Evolutionary conservation across 441 rosid genomes (phyloP).

Genomic region (Pelargonium citronellum): DNA sequence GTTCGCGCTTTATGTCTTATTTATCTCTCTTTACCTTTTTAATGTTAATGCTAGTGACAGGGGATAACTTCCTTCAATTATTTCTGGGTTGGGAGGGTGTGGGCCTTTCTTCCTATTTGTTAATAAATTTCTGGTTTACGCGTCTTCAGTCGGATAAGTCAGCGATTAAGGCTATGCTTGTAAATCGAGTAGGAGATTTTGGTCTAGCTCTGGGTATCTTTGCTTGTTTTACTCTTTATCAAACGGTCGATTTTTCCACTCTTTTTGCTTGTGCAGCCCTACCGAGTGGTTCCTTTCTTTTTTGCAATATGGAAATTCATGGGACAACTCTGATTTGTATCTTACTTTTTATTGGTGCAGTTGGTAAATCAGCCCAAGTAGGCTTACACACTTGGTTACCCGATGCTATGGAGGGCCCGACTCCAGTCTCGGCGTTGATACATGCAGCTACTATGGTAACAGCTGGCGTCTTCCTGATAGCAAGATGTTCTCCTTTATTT

Average conservation of each 20-base stretch:
- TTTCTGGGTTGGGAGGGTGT: slow-evolving; percentile 4
- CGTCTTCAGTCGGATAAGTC: slow-evolving; percentile 2
- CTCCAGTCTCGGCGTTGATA: slow-evolving; percentile 13
- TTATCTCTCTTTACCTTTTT: not conserved
- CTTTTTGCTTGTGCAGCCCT: too few relatives aligned
- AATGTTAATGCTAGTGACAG: not conserved
- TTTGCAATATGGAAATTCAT: too few relatives aligned
- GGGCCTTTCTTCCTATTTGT: slow-evolving; percentile 2
- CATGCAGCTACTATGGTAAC: slow-evolving; percentile 16
- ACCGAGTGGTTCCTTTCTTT: too few relatives aligned
- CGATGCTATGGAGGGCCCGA: slow-evolving; percentile 11
- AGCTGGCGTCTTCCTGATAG: slow-evolving; percentile 7
- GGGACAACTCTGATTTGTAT: slow-evolving; percentile 4
- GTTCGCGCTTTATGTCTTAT: too few relatives aligned
- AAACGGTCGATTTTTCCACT: too few relatives aligned
- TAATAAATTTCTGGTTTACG: not conserved
- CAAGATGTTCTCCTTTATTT: slow-evolving; percentile 3
- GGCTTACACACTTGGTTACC: slow-evolving; percentile 12
- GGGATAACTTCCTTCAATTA: slow-evolving; percentile 2
- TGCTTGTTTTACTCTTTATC: too few relatives aligned
- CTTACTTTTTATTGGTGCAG: slow-evolving; percentile 5
- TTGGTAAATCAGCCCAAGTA: slow-evolving; percentile 4
- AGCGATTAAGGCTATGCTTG: slow-evolving; percentile 15
- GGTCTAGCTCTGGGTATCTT: not conserved
- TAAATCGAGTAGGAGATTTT: slow-evolving; percentile 16